phyloP scores from a whole-genome alignment of 2,329 filamentous ascomycete species.

The Escovopsis sp. region DNA sequence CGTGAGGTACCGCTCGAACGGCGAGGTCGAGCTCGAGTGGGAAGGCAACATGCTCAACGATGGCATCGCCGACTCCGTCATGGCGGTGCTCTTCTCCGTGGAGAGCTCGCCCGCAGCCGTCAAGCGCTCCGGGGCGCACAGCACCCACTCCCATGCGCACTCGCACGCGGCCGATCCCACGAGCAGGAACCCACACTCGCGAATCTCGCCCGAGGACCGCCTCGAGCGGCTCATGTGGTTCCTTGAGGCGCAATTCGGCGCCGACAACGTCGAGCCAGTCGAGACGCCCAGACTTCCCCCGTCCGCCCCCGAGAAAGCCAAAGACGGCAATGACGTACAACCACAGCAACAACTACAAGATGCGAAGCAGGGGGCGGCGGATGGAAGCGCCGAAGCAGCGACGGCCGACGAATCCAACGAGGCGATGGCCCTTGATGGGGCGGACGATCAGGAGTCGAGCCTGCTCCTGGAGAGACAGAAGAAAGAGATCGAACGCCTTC shows the following conservation, averaged over 20 bases:
- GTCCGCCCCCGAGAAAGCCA: constrained; percentile 14
- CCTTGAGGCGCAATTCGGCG: constrained; percentile 89
- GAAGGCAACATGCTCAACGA: constrained; percentile 97
- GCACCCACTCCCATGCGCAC: constrained; percentile 18
- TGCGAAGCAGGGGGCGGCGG: constrained; percentile 1
- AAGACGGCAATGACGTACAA: not conserved
- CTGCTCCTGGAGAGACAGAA: constrained; percentile 41
- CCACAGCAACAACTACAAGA: too few relatives aligned
- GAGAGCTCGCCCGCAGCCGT: constrained; percentile 92
- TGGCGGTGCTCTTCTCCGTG: constrained; percentile 80
- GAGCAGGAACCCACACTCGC: constrained; percentile 53
- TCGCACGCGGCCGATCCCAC: constrained; percentile 28
- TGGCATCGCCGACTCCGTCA: constrained; percentile 90
- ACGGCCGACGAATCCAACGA: not conserved
- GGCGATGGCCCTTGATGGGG: constrained; percentile 12
- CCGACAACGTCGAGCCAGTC: constrained; percentile 66
- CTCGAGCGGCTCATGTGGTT: constrained; percentile 85
- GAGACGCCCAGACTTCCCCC: constrained; percentile 41
- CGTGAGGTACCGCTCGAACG: constrained; percentile 60
- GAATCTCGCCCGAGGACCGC: constrained; percentile 57
- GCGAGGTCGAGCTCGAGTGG: constrained; percentile 86
- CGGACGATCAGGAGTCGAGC: constrained; percentile 20
- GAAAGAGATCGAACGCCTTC: constrained; percentile 62
- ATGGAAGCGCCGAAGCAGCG: not conserved
- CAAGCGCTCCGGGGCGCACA: constrained; percentile 39